Conservation (phyloP, 768 basidiomycete genomes). For the Lactarius deliciosus region DNA sequence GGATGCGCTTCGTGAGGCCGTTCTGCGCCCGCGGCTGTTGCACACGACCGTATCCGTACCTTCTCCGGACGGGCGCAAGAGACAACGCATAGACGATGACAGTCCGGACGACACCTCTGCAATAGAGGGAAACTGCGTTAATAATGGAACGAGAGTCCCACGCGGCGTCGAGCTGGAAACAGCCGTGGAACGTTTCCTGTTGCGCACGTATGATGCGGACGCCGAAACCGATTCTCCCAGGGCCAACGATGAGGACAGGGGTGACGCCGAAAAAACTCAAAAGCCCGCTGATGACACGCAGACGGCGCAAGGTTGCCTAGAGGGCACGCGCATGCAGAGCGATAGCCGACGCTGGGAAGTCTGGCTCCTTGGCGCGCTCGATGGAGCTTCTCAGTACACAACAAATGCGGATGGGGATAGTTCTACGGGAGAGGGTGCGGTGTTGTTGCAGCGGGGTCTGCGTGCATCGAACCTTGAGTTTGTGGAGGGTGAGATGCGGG, state of each 20-base stretch:
- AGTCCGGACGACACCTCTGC: constrained; percentile 4
- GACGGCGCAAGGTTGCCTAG: not conserved
- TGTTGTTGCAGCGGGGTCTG: constrained; percentile 16
- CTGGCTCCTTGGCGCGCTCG: constrained; percentile 12
- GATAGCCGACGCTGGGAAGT: constrained; percentile 21
- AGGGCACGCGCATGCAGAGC: not conserved
- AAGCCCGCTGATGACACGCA: not conserved
- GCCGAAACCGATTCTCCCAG: not conserved
- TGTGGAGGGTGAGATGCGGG: constrained; percentile 33
- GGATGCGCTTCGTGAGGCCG: constrained; percentile 31
- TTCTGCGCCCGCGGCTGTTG: constrained; percentile 28
- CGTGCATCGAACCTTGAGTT: constrained; percentile 33
- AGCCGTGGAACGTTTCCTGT: constrained; percentile 34
- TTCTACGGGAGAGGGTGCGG: not conserved
- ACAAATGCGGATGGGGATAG: not conserved
- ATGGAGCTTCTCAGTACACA: not conserved
- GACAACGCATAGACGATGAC: constrained; percentile 19
- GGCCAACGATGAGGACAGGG: not conserved
- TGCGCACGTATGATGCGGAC: constrained; percentile 26
- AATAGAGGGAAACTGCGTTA: not conserved
- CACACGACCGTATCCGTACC: not conserved
- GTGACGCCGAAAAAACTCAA: not conserved
- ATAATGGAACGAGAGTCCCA: not conserved
- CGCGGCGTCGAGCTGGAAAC: constrained; percentile 36
- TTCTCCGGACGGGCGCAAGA: constrained; percentile 28